phyloP scores from a whole-genome alignment of 2,329 filamentous ascomycete species.

The Ceratocystis harringtonii region DNA sequence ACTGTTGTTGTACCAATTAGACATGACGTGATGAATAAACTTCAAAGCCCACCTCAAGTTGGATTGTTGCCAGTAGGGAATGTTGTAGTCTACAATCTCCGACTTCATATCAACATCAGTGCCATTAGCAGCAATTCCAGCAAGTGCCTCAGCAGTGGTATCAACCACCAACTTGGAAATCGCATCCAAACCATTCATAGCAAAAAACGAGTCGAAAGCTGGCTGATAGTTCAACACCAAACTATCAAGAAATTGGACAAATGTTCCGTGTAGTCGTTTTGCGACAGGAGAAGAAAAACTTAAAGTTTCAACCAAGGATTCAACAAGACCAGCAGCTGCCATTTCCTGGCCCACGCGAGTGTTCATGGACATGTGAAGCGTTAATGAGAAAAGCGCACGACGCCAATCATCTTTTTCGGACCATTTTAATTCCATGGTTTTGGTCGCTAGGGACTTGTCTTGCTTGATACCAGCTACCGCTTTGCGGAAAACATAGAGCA shows the following conservation, averaged over 20 bases:
- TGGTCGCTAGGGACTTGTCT: conserved; percentile 25
- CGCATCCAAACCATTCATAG: conserved; percentile 71
- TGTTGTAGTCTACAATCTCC: conserved; percentile 76
- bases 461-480: conserved; percentile 67
- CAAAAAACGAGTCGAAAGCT: conserved; percentile 70
- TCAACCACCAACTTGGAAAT: conserved; percentile 75
- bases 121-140: conserved; percentile 53
- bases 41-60: conserved; percentile 88
- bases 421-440: conserved; percentile 13
- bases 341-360: conserved; percentile 50
- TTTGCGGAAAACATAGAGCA: conserved; percentile 86
- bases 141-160: conserved; percentile 56
- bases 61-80: conserved; percentile 86
- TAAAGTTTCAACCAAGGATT: conserved; percentile 77
- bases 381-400: conserved; percentile 73
- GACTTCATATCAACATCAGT: conserved; percentile 57
- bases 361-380: conserved; percentile 53
- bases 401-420: conserved; percentile 68
- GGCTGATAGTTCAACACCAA: conserved; percentile 75
- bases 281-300: conserved; percentile 68
- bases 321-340: conserved; percentile 76
- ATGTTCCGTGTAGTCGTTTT: conserved; percentile 66
- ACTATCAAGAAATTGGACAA: conserved; percentile 76
- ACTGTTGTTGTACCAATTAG: conserved; percentile 49
- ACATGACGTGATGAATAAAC: conserved; percentile 93